phyloP scores from a whole-genome alignment of 257 asterid species.

The Rehmannia glutinosa region DNA sequence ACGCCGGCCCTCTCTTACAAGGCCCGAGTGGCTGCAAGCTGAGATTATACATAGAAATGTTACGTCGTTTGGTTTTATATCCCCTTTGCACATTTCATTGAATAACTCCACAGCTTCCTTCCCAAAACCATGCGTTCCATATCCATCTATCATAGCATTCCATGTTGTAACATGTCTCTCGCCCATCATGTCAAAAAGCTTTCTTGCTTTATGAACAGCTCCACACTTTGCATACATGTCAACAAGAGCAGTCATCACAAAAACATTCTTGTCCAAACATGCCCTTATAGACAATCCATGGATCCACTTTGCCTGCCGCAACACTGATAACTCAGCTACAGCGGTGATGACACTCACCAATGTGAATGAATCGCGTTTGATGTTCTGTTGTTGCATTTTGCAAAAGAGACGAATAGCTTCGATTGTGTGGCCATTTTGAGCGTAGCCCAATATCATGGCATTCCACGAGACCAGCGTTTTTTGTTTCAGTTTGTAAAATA shows the following conservation, averaged over 20 bases:
- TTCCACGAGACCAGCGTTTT: constrained; percentile 89
- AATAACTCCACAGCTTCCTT: constrained; percentile 63
- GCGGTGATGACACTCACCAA: constrained; percentile 78
- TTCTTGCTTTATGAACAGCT: constrained; percentile 63
- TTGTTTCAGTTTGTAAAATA: constrained; percentile 41
- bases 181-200: constrained; percentile 55
- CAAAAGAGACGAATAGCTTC: constrained; percentile 65
- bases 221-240: constrained; percentile 97
- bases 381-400: constrained; percentile 49
- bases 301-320: constrained; percentile 84
- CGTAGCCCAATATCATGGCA: constrained; percentile 81
- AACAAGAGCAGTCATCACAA: constrained; percentile 77
- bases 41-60: constrained; percentile 85
- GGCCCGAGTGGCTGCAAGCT: constrained; percentile 97
- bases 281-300: constrained; percentile 67
- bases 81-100: constrained; percentile 56
- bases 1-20: constrained; percentile 52
- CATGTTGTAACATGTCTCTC: constrained; percentile 82
- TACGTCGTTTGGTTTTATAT: constrained; percentile 50
- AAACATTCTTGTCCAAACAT: constrained; percentile 49
- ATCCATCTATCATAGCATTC: constrained; percentile 98
- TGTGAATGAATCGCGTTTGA: constrained; percentile 79
- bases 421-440: constrained; percentile 57
- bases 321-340: constrained; percentile 73
- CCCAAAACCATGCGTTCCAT: constrained; percentile 94